phyloP scores from a whole-genome alignment of 257 asterid genomes.

The Nyctanthes arbortristis region DNA sequence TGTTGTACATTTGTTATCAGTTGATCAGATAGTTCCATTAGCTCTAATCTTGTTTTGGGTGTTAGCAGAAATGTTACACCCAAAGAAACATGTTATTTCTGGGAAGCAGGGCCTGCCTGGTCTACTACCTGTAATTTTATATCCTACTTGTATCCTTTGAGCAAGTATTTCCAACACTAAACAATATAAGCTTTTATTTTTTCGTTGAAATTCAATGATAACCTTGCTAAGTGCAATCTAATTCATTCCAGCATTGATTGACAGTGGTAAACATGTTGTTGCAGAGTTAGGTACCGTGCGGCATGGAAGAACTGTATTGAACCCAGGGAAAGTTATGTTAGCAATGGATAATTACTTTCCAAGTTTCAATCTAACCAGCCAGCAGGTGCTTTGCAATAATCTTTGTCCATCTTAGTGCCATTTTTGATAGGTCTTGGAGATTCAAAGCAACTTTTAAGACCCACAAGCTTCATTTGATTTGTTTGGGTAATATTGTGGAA shows the following conservation, averaged over 20 bases:
- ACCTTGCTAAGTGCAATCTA: background rate
- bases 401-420: no score
- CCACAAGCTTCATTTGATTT: no score
- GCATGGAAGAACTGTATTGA: constrained; percentile 55
- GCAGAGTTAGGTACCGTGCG: constrained; percentile 64
- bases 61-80: background rate
- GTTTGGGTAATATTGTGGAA: no score
- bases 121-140: background rate
- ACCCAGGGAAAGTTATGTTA: constrained; percentile 76
- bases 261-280: constrained; percentile 25
- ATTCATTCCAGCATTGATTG: constrained; percentile 8
- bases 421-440: no score
- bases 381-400: constrained; percentile 60
- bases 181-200: background rate
- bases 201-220: background rate
- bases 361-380: constrained; percentile 71
- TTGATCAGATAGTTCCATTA: background rate
- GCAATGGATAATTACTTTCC: constrained; percentile 74
- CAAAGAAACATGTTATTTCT: constrained; percentile 4
- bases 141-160: background rate
- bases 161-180: background rate
- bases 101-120: background rate
- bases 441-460: no score
- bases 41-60: background rate
- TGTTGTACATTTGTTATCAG: background rate